Conservation (phyloP, 2,329 filamentous ascomycete species). For the Aaosphaeria arxii region DNA sequence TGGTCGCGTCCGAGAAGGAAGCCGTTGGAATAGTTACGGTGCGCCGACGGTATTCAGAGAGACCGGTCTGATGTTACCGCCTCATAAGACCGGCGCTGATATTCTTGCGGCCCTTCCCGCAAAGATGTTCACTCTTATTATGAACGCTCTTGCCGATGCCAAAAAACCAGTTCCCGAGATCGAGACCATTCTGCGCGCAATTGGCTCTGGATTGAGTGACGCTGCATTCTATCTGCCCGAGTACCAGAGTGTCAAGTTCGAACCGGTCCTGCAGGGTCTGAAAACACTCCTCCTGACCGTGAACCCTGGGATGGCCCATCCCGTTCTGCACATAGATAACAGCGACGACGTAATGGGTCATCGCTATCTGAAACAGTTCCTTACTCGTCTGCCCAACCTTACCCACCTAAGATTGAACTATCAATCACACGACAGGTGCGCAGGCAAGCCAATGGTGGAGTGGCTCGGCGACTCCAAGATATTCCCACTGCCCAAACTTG, state of each 20-base stretch:
- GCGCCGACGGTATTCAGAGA: not conserved
- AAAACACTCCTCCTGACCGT: not conserved
- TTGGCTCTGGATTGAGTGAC: not conserved
- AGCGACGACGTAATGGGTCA: not conserved
- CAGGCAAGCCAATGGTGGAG: not conserved
- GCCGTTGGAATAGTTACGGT: not conserved
- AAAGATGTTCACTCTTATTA: not conserved
- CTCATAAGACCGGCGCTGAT: not conserved
- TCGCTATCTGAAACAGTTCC: not conserved
- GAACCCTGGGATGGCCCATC: not conserved
- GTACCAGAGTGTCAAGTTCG: not conserved
- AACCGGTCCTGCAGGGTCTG: not conserved
- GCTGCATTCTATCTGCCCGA: not conserved
- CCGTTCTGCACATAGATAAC: not conserved
- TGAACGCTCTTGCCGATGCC: not conserved
- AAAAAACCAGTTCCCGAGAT: not conserved
- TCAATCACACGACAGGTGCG: not conserved
- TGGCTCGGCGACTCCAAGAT: not conserved
- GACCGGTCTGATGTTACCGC: not conserved
- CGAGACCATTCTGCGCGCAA: not conserved
- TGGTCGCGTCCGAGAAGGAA: slow-evolving; percentile 51
- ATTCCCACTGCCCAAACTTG: not conserved
- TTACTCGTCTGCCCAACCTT: not conserved
- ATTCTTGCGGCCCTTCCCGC: not conserved
- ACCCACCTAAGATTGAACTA: not conserved